A percentile compares a stretch with the other conserved stretches of the same genome.
phyloP scores from a whole-genome alignment of 2,329 filamentous ascomycete species.

The Nothomitra cinnamomea region DNA sequence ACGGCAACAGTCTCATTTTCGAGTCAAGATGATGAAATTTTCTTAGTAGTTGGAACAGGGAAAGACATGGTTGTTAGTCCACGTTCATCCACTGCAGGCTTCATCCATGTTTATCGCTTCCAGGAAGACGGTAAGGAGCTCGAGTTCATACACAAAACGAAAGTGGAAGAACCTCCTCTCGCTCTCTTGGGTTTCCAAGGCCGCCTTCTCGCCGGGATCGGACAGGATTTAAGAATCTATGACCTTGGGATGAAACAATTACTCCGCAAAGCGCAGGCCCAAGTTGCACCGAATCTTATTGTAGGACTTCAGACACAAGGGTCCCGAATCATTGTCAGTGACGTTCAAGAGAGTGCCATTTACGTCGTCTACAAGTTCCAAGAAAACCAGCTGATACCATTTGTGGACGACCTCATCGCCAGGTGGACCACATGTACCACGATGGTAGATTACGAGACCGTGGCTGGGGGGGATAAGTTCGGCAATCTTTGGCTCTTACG shows the following conservation, averaged over 20 bases:
- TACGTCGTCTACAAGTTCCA: conserved; percentile 89
- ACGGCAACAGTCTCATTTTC: conserved; percentile 71
- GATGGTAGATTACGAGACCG: conserved; percentile 96
- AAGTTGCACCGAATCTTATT: conserved; percentile 67
- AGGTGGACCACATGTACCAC: conserved; percentile 81
- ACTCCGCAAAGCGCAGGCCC: conserved; percentile 75
- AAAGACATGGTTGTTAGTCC: conserved; percentile 76
- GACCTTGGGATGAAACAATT: conserved; percentile 88
- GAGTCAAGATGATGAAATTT: conserved; percentile 75
- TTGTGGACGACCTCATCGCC: conserved; percentile 75
- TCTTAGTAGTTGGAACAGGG: conserved; percentile 85
- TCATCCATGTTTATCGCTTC: conserved; percentile 84
- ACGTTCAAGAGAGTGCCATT: conserved; percentile 80
- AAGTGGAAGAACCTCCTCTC: conserved; percentile 72
- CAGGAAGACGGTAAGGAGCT: conserved; percentile 72
- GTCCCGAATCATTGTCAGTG: conserved; percentile 77
- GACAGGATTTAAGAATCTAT: conserved; percentile 67
- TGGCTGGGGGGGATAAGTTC: conserved; percentile 91
- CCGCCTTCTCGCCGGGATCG: conserved; percentile 69
- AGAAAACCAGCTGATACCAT: conserved; percentile 82
- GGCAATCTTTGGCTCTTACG: conserved; percentile 90
- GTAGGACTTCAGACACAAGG: conserved; percentile 80
- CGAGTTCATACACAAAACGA: conserved; percentile 93
- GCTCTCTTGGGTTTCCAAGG: conserved; percentile 92
- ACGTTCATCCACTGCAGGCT: conserved; percentile 58